Conservation (phyloP, 2,329 filamentous ascomycete genomes). For the Calonectria pseudoreteaudii region DNA sequence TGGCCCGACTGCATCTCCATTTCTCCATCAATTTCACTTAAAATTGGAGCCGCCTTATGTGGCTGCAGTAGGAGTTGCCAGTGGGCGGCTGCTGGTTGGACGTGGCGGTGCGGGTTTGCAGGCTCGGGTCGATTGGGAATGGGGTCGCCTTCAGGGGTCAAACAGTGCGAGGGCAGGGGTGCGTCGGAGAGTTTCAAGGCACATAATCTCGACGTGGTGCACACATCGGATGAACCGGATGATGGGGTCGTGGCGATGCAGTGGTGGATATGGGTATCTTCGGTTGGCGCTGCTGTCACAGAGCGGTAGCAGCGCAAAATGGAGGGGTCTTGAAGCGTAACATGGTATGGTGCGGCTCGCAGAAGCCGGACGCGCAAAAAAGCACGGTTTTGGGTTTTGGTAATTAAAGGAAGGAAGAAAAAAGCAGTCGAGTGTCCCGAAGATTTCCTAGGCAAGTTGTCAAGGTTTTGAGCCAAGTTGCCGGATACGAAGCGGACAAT, state of each 20-base stretch:
- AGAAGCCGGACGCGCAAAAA: not conserved
- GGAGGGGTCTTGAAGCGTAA: not conserved
- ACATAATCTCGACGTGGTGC: constrained; percentile 29
- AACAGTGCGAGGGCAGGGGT: constrained; percentile 21
- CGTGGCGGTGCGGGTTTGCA: constrained; percentile 17
- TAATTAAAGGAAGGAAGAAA: not conserved
- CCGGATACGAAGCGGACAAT: constrained; percentile 2
- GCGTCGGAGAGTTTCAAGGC: constrained; percentile 37
- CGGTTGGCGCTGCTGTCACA: not conserved
- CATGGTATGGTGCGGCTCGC: not conserved
- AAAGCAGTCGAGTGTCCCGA: not conserved
- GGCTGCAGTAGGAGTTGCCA: not conserved
- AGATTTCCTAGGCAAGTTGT: not conserved
- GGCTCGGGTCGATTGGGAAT: constrained; percentile 12
- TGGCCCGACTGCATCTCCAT: not conserved
- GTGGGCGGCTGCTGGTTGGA: not conserved
- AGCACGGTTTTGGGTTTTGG: constrained; percentile 2
- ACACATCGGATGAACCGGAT: constrained; percentile 41
- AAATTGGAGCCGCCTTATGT: constrained; percentile 13
- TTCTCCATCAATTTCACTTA: not conserved
- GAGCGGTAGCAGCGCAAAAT: constrained; percentile 3
- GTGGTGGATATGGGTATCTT: not conserved
- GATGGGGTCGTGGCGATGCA: constrained; percentile 11
- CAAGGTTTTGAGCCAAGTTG: constrained; percentile 1
- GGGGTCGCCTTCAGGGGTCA: constrained; percentile 21